Evolutionary conservation across 1,139 yeast genomes (phyloP).

Genomic region (Yamadazyma epiphylla): DNA sequence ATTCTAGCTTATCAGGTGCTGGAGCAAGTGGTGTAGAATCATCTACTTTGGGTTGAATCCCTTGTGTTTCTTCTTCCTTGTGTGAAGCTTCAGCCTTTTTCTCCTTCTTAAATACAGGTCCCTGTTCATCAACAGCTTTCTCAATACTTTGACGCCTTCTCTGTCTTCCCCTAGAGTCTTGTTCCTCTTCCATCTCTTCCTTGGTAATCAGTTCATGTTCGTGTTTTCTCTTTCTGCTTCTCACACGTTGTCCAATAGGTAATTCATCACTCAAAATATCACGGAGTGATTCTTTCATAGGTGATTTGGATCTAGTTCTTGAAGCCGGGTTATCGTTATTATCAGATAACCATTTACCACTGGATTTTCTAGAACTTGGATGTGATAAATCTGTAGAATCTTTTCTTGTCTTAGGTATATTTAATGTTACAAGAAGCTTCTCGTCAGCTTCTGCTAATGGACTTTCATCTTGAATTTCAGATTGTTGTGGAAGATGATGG

Average conservation of each 20-base stretch:
- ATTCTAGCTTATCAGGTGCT: too few species aligned
- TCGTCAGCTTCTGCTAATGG: conserved; percentile 2
- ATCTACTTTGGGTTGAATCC: too few species aligned
- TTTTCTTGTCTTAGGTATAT: background rate
- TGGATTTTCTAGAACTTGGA: conserved; percentile 1
- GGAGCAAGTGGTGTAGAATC: too few species aligned
- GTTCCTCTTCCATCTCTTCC: conserved; percentile 3
- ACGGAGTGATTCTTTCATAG: conserved; percentile 30
- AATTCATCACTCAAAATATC: conserved; percentile 23
- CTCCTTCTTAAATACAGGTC: background rate
- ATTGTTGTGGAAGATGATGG: background rate
- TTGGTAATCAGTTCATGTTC: conserved; percentile 1
- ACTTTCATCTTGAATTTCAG: conserved; percentile 1
- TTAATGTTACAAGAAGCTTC: conserved; percentile 2
- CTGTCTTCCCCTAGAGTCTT: conserved; percentile 3
- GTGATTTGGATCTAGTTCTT: conserved; percentile 42
- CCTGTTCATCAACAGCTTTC: conserved; percentile 1
- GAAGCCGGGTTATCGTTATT: conserved; percentile 29
- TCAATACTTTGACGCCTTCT: background rate
- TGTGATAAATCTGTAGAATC: background rate
- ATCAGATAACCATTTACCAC: conserved; percentile 1
- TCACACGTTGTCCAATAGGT: conserved; percentile 15
- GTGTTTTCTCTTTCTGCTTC: conserved; percentile 11
- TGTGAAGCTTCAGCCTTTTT: conserved; percentile 2
- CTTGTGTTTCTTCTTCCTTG: conserved; percentile 3